Conservation (phyloP, 176 grass and related monocot genomes). For the Oryza glaberrima region DNA sequence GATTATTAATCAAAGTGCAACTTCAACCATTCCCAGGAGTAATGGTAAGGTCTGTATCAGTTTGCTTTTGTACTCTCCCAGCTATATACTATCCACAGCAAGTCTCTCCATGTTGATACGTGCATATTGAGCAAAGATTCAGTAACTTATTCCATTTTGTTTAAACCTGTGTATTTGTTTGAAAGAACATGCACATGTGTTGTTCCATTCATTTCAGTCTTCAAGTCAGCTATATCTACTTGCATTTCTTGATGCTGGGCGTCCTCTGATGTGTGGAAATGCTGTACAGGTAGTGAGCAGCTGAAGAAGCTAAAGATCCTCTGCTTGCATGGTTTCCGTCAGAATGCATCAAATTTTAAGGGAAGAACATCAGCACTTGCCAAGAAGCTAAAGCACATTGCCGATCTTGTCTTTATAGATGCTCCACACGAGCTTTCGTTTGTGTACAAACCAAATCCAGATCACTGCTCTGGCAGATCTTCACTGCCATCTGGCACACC, state of each 20-base stretch:
- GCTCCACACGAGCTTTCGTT: conserved; percentile 81
- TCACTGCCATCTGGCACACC: conserved; percentile 33
- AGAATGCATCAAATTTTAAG: conserved; percentile 87
- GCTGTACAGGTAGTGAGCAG: conserved; percentile 55
- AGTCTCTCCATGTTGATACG: not conserved
- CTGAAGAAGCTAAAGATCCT: conserved; percentile 73
- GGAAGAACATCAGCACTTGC: conserved; percentile 87
- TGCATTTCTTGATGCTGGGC: not conserved
- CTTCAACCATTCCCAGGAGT: conserved; percentile 39
- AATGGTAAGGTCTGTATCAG: conserved; percentile 97
- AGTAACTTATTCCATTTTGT: not conserved
- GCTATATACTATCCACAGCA: not conserved
- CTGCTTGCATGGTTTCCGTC: conserved; percentile 96
- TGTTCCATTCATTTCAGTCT: conserved; percentile 14
- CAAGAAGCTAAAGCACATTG: conserved; percentile 85
- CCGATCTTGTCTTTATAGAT: conserved; percentile 77
- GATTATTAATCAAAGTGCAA: conserved; percentile 31
- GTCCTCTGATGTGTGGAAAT: conserved; percentile 23
- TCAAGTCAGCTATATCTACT: not conserved
- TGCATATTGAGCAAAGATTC: not conserved
- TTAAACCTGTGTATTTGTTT: not conserved
- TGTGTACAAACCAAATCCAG: conserved; percentile 58
- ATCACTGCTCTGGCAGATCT: conserved; percentile 18
- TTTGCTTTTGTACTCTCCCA: not conserved
- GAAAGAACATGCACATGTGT: not conserved